Base-by-base conservation (phyloP, 139 green algal genomes). In the Mesostigma viride region DNA sequence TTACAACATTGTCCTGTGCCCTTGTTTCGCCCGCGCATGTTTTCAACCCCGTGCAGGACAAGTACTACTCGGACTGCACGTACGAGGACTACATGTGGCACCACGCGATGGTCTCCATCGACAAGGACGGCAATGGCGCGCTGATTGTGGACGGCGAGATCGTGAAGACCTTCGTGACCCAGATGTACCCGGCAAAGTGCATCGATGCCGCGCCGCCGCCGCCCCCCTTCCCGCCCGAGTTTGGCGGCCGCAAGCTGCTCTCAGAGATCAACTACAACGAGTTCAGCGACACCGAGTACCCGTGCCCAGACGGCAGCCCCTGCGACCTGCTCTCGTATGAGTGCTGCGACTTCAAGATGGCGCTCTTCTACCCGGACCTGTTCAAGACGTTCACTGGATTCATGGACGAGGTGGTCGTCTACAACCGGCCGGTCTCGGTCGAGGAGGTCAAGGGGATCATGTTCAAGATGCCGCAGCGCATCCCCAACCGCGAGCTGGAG, bases 31-130 rank as follows among this genome's bases (percentile, higher is more conserved):
- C n/a, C n/a, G n/a, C n/a, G n/a, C n/a, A n/a, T n/a, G n/a, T n/a
- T n/a, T n/a, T n/a, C n/a, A n/a, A n/a, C n/a, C n/a, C n/a, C n/a
- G n/a, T n/a, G n/a, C n/a, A n/a, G 14, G 40, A 53, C 3, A 34
- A 62, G 22, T 75, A 65, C 47, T 75, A 59, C 60, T 63, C 68
- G 27, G 24, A 58, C n/a, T 65, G 61, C 68, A 45, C n/a, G 28
- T 75, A 57, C 32, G 68, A 75, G 8, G 32, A 48, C 32, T 75
- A 64, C 68, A 75, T 75, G 60, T 75, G 68, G 68, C 68, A 75
- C 68, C 68, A 75, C 61, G 68, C 62, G 8, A 68, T 75, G 59
- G 45, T 69, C 35, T 64, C 62, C 35, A 63, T 75, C 35, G 40
- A 64, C 30, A 60, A 66, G 58, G 40, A 63, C 22, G 60, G 61